Base-by-base conservation (phyloP, 2,329 filamentous ascomycete species). In the Boeremia lycopersici region DNA sequence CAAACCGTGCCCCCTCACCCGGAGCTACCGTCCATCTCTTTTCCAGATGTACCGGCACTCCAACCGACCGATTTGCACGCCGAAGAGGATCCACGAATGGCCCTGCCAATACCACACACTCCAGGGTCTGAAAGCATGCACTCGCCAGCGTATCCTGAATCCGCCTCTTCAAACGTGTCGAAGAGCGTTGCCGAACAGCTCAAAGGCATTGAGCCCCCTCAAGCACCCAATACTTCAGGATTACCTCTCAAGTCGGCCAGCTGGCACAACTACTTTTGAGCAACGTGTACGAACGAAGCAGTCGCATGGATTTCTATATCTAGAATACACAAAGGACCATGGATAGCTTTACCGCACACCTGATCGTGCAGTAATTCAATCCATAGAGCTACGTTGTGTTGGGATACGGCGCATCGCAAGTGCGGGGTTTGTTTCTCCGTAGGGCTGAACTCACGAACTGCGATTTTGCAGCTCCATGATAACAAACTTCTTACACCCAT, bases 401-500 rank as follows among this genome's bases (percentile, higher is more conserved):
- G 15, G 35, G 28, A n/a, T 25, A 2, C 39, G 9, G 33, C 48
- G 26, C 10, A n/a, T 33, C 40, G 43, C 35, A 17, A 40, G 36
- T 25, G 53, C 56, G 56, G 57, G 57, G 60, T 60, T 60, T 57
- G 29, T 46, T 56, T 36, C 28, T 57, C 57, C 51, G 57, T 7
- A 45, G 19, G 33, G 40, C 46, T 49, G 45, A 40, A 40, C 34
- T 26, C 39, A 36, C 40, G 11, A 36, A 49, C 45, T 23, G 26
- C 12, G 28, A 13, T 48, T 28, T 25, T 40, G 41, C 35, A 36
- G 29, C 4, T 38, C 31, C 15, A 26, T 25, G 6, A 35, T 23
- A 25, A 17, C 38, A 33, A n/a, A 35, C 23, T 28, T 19, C 7
- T 25, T 35, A 15, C 17, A 26, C 23, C 4, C 30, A 53, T 28